Evolutionary conservation across 441 rosid genomes (phyloP), one percentile per base, ranked within the genome.

Genomic region (Pelargonium myrrhifolium): DNA sequence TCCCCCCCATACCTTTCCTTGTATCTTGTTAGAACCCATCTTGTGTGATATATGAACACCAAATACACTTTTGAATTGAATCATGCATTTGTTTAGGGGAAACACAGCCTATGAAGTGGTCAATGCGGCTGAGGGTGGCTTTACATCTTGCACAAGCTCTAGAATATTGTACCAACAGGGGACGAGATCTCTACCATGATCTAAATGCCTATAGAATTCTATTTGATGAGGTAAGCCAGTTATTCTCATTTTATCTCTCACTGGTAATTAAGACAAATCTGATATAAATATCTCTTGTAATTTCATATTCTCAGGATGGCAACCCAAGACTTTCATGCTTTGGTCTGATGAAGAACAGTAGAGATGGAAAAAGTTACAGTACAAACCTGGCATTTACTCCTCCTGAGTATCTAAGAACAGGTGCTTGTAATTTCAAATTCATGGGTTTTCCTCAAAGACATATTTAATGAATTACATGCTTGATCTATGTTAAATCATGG

Each of bases 191-290:
- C 70, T 85, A 86, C 73, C 93, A 88, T 68, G 93, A 88, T 81
- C 93, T 88, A 53, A 86, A 86, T 76, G 90, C 89, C 47, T 87
- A 87, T 75, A 83, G 90, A 67, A 80, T 87, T 76, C 79, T 87
- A 78, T 86, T 87, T 74, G 93, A 86, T 75, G 80, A 84, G 85
- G 93, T 84, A 65, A 53, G 7, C 37, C 37, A 31, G 37, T 31
- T 4, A 3, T 6, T 14, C 18, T 14, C 18, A 4, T 5, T 14
- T 18, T 49, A 18, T 49, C 20, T 49, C 56, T 0, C 56, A 7
- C n/a, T 49, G 3, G 53, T 11, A 14, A 49, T 14, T 49, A 12
- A 0, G 17, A 49, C 18, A 9, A n/a, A 49, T 49, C 56, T 15
- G 56, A 49, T 49, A 18, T 49, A 3, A 1, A 15, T 1, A 9